Conservation (phyloP, 768 basidiomycete species). For the Pleurotus ostreatus region DNA sequence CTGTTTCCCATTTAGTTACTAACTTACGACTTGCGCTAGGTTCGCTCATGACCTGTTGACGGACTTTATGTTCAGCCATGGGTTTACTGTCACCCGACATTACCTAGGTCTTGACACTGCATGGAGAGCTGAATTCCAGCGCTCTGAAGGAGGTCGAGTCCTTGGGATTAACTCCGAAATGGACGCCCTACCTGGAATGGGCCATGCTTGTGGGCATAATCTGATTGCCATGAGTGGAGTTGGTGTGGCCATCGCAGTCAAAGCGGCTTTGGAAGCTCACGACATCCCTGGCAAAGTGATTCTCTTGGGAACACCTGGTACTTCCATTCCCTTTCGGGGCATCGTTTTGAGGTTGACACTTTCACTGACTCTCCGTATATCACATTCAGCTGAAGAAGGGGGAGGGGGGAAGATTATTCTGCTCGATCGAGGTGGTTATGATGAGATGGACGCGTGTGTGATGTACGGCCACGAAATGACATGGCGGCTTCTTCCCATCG, state of each 20-base stretch:
- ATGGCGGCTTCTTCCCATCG: no score
- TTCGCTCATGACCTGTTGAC: conserved; percentile 70
- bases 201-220: conserved; percentile 79
- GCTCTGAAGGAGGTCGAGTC: conserved; percentile 56
- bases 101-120: conserved; percentile 73
- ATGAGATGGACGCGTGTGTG: conserved; percentile 76
- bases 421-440: conserved; percentile 72
- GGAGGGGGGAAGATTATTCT: conserved; percentile 77
- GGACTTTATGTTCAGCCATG: conserved; percentile 60
- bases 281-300: conserved; percentile 64
- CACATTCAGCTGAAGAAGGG: conserved; percentile 62
- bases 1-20: conserved; percentile 9
- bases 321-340: conserved; percentile 8
- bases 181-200: conserved; percentile 57
- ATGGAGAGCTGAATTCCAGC: conserved; percentile 70
- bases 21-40: conserved; percentile 29
- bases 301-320: conserved; percentile 76
- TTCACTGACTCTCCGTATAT: conserved; percentile 8
- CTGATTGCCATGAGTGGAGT: conserved; percentile 78
- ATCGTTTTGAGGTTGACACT: no score
- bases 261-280: conserved; percentile 60
- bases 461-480: conserved; percentile 41
- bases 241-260: conserved; percentile 70
- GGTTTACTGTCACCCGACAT: conserved; percentile 67
- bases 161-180: conserved; percentile 82